phyloP scores from a whole-genome alignment of 306 rosid genomes.

The Crotalaria pallida region DNA sequence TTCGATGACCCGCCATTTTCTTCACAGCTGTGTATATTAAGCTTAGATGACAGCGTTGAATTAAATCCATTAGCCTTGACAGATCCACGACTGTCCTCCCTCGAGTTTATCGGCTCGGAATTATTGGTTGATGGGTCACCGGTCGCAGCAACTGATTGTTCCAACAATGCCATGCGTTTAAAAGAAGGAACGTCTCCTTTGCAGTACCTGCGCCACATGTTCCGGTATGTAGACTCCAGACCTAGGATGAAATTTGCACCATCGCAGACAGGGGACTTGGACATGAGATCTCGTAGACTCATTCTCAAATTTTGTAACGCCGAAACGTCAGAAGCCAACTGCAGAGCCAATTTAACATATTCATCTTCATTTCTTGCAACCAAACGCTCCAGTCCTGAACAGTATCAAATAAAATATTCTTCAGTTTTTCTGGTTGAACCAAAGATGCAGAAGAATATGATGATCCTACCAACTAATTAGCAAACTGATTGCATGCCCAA shows the following conservation, averaged over 20 bases:
- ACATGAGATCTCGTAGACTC: slow-evolving; percentile 81
- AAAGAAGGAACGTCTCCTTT: slow-evolving; percentile 87
- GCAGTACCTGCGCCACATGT: slow-evolving; percentile 86
- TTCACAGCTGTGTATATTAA: slow-evolving; percentile 28
- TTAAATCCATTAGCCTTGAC: slow-evolving; percentile 58
- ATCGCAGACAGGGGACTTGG: slow-evolving; percentile 73
- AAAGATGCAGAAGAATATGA: background rate
- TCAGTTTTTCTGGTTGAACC: slow-evolving; percentile 23
- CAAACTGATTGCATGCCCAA: background rate
- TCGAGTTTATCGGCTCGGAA: slow-evolving; percentile 30
- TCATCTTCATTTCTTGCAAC: slow-evolving; percentile 84
- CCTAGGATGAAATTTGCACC: slow-evolving; percentile 58
- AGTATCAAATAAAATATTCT: slow-evolving; percentile 7
- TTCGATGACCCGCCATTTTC: slow-evolving; percentile 58
- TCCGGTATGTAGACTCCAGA: slow-evolving; percentile 61
- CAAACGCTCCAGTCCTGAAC: slow-evolving; percentile 63
- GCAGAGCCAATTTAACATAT: slow-evolving; percentile 71
- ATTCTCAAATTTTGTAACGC: slow-evolving; percentile 68
- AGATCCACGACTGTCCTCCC: slow-evolving; percentile 42
- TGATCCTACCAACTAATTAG: background rate
- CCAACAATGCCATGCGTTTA: slow-evolving; percentile 47
- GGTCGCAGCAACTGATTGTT: slow-evolving; percentile 26
- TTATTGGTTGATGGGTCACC: slow-evolving; percentile 27
- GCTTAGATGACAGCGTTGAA: slow-evolving; percentile 26
- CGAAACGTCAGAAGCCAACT: slow-evolving; percentile 81